Base-by-base conservation (phyloP, 768 basidiomycete genomes). In the Boletus edulis region DNA sequence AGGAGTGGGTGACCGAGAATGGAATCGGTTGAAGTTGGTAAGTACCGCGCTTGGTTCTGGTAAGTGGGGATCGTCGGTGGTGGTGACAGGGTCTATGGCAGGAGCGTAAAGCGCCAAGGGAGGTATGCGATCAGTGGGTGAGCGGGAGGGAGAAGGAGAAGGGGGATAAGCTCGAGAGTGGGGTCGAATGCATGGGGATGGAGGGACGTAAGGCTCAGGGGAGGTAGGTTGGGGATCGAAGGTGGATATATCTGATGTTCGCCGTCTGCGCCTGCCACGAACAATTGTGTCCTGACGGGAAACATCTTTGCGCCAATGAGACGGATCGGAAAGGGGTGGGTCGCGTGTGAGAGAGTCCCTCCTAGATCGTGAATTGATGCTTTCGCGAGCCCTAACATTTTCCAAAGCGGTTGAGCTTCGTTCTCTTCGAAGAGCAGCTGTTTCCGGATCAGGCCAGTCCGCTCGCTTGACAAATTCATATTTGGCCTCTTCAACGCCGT, bases 391-490 rank as follows among this genome's bases (percentile, higher is more conserved):
- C 63, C 74, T 75, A 17, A 78, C 74, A 18, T 81, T 77, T 54
- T 87, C 83, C 51, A 87, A 67, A 20, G 76, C 77, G 18, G 83
- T 81, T 35, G 78, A 75, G 64, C 88, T 90, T 68, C 80, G 83
- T 65, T 88, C 85, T 54, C 88, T 76, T 53, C 88, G 77, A 46
- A 85, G 74, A 18, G 85, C 86, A 52, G 84, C 86, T 6, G 81
- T 75, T 72, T 90, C 90, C 39, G 87, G 81, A 68, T 89, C 89
- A 2, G 87, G 88, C 91, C 91, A 91, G 60, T 89, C 90, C 15
- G 91, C 84, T 41, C 90, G 82, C 67, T 89, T 91, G 45, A 91
- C 87, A 62, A 90, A 91, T 74, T 91, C 82, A 65, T 84, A 91
- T 64, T 85, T 80, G 17, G 87, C 79, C 57, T 87, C 81, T 24